These are phyloP conservation scores for Phylloporus scabripes DNA, from an alignment of 768 basidiomycete genomes.

Conservation along the genomic window DNA sequence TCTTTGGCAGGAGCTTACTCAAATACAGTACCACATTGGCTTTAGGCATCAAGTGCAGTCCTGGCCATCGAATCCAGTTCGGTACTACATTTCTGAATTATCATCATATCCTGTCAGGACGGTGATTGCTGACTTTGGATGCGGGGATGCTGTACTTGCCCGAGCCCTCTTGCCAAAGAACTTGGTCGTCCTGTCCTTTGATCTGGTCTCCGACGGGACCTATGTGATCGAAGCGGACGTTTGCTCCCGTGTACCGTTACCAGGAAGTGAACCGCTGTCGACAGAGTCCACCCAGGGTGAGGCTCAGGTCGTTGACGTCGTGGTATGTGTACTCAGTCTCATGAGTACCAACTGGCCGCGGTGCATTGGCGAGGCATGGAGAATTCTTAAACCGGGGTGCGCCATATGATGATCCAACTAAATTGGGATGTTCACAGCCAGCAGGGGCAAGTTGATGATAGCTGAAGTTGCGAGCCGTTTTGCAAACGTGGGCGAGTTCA, in stretches of 20 bases:
- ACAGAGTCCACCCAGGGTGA: constrained; percentile 41
- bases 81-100: constrained; percentile 66
- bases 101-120: constrained; percentile 58
- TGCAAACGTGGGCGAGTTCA: constrained; percentile 60
- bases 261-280: constrained; percentile 59
- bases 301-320: constrained; percentile 84
- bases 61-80: constrained; percentile 95
- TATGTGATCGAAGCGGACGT: constrained; percentile 91
- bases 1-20: constrained; percentile 9
- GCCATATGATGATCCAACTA: constrained; percentile 24
- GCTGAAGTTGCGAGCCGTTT: constrained; percentile 91
- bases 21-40: constrained; percentile 81
- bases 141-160: constrained; percentile 89
- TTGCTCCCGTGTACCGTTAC: constrained; percentile 72
- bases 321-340: constrained; percentile 88
- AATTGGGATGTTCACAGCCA: constrained; percentile 6
- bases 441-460: constrained; percentile 75
- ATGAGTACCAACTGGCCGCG: constrained; percentile 98
- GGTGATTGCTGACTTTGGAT: constrained; percentile 89
- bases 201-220: constrained; percentile 66
- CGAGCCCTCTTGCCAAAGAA: constrained; percentile 65
- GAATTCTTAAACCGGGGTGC: constrained; percentile 79
- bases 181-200: constrained; percentile 68
- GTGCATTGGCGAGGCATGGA: constrained; percentile 84
- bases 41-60: constrained; percentile 87